Evolutionary conservation across 2,329 filamentous ascomycete species (phyloP), one percentile per base, ranked within the genome.

Genomic region (Ceratocystis huliohia): DNA sequence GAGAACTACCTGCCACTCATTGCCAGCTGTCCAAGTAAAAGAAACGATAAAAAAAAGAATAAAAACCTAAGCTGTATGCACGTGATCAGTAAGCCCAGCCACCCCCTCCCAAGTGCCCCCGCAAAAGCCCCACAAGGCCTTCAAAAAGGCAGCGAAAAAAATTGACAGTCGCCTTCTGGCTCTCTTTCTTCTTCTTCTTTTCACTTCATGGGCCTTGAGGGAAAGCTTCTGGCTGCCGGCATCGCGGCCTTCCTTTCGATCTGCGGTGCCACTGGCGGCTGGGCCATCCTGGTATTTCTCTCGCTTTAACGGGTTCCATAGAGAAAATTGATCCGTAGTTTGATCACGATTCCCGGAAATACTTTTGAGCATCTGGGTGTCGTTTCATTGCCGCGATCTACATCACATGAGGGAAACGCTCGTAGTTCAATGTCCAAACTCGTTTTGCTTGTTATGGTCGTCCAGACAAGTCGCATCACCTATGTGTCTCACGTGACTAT

Each of bases 361-460:
- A 62, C 64, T 69, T 65, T 41, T 45, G 72, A 74, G 77, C 74
- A 76, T 82, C 79, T 78, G 77, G 74, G 75, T 77, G 76, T 75
- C 77, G 80, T 82, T 82, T 82, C 80, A 82, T 81, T 80, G 77
- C 76, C 72, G 79, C 80, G 80, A 82, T 82, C 80, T 80, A 82
- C 80, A 82, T 74, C 70, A 62, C 33, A 4, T n/a, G 33, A 20
- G 15, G 33, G 1, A 37, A 33, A 5, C 8, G 0, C 48, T 48
- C 2, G 17, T 48, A 22, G 46, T 48, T 22, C 8, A 7, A 10
- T 8, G 2, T 8, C 6, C 46, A 6, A 20, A 22, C 3, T 20
- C 2, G 8, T 20, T 15, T 20, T 20, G 20, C 25, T 5, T 53
- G 8, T 25, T 15, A 2, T 10, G 15, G 5, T 33, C 7, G 6